Conservation (phyloP, 2,329 filamentous ascomycete genomes). For the Pestalotiopsis sp. region DNA sequence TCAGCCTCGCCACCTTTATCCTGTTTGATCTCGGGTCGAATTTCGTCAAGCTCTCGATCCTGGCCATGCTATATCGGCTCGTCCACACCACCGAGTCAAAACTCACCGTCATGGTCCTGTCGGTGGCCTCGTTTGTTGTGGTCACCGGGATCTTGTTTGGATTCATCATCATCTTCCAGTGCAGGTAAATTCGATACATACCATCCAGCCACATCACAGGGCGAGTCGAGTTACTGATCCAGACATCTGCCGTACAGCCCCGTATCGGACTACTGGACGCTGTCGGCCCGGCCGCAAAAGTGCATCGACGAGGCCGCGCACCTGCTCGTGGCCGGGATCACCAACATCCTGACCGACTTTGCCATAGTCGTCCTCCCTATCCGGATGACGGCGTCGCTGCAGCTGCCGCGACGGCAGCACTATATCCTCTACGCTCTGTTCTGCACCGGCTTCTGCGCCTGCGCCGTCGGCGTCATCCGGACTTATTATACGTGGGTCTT, state of each 20-base stretch:
- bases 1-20: constrained; percentile 30
- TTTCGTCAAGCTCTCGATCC: constrained; percentile 39
- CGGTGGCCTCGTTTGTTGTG: constrained; percentile 26
- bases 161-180: constrained; percentile 36
- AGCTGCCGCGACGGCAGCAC: constrained; percentile 48
- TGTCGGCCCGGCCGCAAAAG: constrained; percentile 34
- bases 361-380: constrained; percentile 51
- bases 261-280: constrained; percentile 36
- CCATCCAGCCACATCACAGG: background rate
- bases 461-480: constrained; percentile 32
- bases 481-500: constrained; percentile 36
- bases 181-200: constrained; percentile 24
- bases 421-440: constrained; percentile 47
- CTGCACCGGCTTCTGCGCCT: constrained; percentile 47
- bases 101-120: constrained; percentile 26
- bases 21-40: constrained; percentile 34
- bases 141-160: constrained; percentile 30
- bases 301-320: constrained; percentile 51
- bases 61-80: constrained; percentile 35
- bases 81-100: constrained; percentile 26
- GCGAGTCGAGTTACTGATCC: too few species aligned
- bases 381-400: constrained; percentile 43
- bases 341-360: constrained; percentile 62
- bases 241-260: constrained; percentile 23
- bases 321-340: constrained; percentile 53